Base-by-base conservation (phyloP, 768 basidiomycete species). In the Tephrocybe rancida region DNA sequence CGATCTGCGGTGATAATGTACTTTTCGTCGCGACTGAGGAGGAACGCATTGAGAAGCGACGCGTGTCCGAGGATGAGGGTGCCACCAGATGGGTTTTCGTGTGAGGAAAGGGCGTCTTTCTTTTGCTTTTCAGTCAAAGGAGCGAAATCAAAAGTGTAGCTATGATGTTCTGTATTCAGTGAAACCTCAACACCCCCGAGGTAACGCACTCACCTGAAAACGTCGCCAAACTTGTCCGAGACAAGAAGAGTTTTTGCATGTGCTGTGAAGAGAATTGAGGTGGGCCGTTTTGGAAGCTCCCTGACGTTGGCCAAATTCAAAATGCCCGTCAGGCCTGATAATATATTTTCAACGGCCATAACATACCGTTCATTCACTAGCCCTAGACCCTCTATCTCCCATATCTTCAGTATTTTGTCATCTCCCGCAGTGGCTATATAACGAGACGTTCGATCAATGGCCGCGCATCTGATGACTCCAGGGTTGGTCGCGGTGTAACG, bases 181-280 rank as follows among this genome's bases (percentile, higher is more conserved):
- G 35, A 9, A 37, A 16, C 14, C 10, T 37, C 16, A 13, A 16
- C 3, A 44, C 16, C 8, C 3, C 10, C 25, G 21, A 48, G 11
- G 5, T 39, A 32, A 25, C 14, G 18, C n/a, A 2, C 74, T 49
- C 45, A 89, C 92, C 84, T 84, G 72, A 94, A 96, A 35, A 96
- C 81, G 64, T 98, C 96, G 0, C 96, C 96, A 57, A 97, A 95
- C 70, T 97, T 98, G 71, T 99, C 96, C 2, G 92, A 84, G 11
- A 92, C 84, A 2, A 98, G 67, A 54, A 99, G 85, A 0, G 80
- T 84, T 56, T 82, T 70, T 0, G 79, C 80, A 39, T 86, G 78
- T 4, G 64, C 70, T 0, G 87, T 85, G 60, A 97, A 85, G 0
- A 70, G 67, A 24, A 97, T 64, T 1, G 75, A 75, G 0, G 92